A percentile compares a stretch with the other conserved stretches of the same genome.
These are phyloP conservation scores for Beta corolliflora DNA, from an alignment of 179 eudicot genomes.

Conservation along the genomic window DNA sequence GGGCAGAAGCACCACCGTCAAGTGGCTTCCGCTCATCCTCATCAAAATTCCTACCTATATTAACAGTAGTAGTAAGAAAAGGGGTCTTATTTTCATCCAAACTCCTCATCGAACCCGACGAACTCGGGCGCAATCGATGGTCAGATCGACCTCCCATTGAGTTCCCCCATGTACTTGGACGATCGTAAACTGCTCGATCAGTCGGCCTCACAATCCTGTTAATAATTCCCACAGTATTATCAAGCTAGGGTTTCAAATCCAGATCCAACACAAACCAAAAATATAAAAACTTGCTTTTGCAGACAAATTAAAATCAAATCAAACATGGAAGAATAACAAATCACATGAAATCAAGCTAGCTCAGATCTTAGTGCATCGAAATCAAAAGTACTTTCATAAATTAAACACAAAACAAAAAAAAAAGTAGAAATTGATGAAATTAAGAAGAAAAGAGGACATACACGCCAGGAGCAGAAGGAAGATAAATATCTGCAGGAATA, in stretches of 20 bases:
- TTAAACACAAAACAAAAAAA: background rate
- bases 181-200: slow-evolving; percentile 65
- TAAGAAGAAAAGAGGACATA: slow-evolving; percentile 32
- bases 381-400: background rate
- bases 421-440: background rate
- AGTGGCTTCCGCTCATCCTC: slow-evolving; percentile 95
- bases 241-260: slow-evolving; percentile 20
- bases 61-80: slow-evolving; percentile 47
- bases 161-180: slow-evolving; percentile 65
- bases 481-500: slow-evolving; percentile 89
- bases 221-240: background rate
- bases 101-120: slow-evolving; percentile 69
- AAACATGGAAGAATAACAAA: background rate
- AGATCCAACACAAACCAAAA: slow-evolving; percentile 22
- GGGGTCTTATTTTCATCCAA: slow-evolving; percentile 68
- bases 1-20: slow-evolving; percentile 59
- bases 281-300: background rate
- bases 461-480: slow-evolving; percentile 99
- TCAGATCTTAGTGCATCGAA: background rate
- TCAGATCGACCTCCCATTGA: slow-evolving; percentile 68
- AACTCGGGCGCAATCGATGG: slow-evolving; percentile 71
- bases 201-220: slow-evolving; percentile 66
- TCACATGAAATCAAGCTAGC: background rate
- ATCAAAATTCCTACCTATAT: slow-evolving; percentile 85
- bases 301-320: background rate